Evolutionary conservation across 2,329 filamentous ascomycete genomes (phyloP).

Genomic region (Fusarium mexicanum): DNA sequence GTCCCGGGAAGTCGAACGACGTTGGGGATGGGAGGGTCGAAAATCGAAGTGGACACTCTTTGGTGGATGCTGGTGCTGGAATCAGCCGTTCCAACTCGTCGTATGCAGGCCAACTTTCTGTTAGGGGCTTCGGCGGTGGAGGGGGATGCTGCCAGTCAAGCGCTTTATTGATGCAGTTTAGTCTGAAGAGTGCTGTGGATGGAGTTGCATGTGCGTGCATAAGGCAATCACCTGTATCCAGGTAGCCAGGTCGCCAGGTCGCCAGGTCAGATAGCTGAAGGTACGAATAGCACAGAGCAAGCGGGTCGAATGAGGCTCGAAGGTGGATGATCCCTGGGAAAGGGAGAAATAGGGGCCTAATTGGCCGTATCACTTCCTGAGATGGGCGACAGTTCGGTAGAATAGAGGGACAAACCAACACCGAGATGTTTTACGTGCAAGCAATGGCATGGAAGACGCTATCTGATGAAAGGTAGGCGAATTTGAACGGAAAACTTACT

Average conservation of each 20-base stretch:
- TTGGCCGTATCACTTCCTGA: constrained; percentile 4
- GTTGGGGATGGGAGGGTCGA: constrained; percentile 32
- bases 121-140: constrained; percentile 20
- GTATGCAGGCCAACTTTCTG: constrained; percentile 14
- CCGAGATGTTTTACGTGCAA: neutral
- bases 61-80: constrained; percentile 23
- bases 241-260: neutral
- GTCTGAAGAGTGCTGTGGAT: constrained; percentile 7
- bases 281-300: constrained; percentile 21
- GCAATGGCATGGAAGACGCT: constrained; percentile 6
- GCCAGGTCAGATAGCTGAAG: constrained; percentile 13
- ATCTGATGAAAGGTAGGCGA: constrained; percentile 8
- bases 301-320: constrained; percentile 27
- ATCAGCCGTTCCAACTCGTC: constrained; percentile 24
- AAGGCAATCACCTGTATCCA: constrained; percentile 21
- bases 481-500: neutral
- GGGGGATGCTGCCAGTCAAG: constrained; percentile 34
- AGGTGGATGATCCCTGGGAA: constrained; percentile 17
- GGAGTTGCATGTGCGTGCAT: constrained; percentile 13
- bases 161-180: constrained; percentile 23
- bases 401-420: neutral
- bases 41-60: constrained; percentile 27
- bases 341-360: constrained; percentile 27
- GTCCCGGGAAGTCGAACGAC: constrained; percentile 32
- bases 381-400: neutral